Evolutionary conservation across 352 stramenopile genomes (phyloP), one percentile per base, ranked within the genome.

Genomic region (Phytophthora cryptogea): DNA sequence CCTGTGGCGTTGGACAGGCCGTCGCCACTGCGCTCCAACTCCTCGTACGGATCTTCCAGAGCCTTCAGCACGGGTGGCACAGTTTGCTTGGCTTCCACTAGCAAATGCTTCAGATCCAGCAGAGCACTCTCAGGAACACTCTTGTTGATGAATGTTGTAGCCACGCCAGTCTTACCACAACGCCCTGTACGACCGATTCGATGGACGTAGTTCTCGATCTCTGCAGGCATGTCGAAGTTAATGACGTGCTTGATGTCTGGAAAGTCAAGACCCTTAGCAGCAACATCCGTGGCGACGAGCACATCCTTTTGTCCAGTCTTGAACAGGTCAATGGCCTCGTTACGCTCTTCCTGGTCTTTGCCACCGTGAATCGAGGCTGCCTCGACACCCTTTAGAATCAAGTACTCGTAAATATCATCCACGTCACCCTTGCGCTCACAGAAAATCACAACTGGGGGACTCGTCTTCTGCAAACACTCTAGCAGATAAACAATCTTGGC

Each of bases 181-280:
- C 97, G 96, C 35, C 97, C 97, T 8, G 97, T 99, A 55, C 97
- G 95, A 40, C 97, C 97, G 63, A 99, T 99, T 51, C 97, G 85
- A 92, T 99, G 97, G 35, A 99, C 97, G 73, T 99, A 99, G 73
- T 99, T 99, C 76, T 99, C 97, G 66, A 99, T 99, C 72, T 99
- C 96, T 36, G 81, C 84, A 0, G 97, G 97, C 97, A 99, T 99
- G 74, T 99, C 97, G 67, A 99, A 99, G 72, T 99, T 99, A 60
- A 99, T 99, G 13, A 99, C 97, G 72, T 99, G 97, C 74, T 99
- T 97, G 67, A 99, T 99, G 69, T 99, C 94, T 0, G 96, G 90
- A 56, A 99, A 99, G 70, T 99, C 97, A 20, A 99, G 78, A 42
- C 97, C 97, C 68, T 99, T 99, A 17, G 97, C 97, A 3, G 97